Evolutionary conservation across 2,329 filamentous ascomycete species (phyloP), one percentile per base, ranked within the genome.

Genomic region (Microcyclospora tardicrescens): DNA sequence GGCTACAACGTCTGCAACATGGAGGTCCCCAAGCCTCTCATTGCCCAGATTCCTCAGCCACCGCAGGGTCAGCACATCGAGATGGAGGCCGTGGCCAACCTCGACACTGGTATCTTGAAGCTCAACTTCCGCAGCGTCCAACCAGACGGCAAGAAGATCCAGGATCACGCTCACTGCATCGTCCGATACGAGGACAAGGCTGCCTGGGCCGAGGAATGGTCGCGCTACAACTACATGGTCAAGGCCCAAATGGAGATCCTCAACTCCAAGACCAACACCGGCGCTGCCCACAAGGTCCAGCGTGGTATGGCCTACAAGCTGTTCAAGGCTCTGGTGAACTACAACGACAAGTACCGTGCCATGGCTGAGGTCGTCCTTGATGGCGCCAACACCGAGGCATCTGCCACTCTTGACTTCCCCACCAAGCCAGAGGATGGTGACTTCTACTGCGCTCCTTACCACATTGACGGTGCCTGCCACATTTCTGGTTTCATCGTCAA

Each of bases 281-380:
- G 81, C 30, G 71, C 73, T 40, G 79, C 80, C 19, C 80, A 81
- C 56, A 81, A 82, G 61, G 73, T 86, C 44, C 73, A 80, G 36
- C 76, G 80, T 16, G 80, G 80, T 28, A 74, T 86, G 64, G 79
- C 80, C 11, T 91, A 91, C 70, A 87, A 86, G 62, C 70, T 80
- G 37, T 75, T 75, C 62, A 70, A 70, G 52, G 65, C 69, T 38
- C 61, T 75, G 27, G 72, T 75, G 29, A 68, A 67, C 36, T 76
- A 76, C 48, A 66, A 69, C 41, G 63, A 67, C 41, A 71, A 68
- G 50, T 76, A 72, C 57, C 66, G 70, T 38, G 71, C 69, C 36
- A 75, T 76, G 61, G 63, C 71, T 34, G 71, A 75, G 49, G 72
- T 75, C 35, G 71, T 75, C 36, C 61, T 75, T 10, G 70, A 75